Evolutionary conservation across 768 basidiomycete species (phyloP).

Genomic region (Leccinum pellstonianum): DNA sequence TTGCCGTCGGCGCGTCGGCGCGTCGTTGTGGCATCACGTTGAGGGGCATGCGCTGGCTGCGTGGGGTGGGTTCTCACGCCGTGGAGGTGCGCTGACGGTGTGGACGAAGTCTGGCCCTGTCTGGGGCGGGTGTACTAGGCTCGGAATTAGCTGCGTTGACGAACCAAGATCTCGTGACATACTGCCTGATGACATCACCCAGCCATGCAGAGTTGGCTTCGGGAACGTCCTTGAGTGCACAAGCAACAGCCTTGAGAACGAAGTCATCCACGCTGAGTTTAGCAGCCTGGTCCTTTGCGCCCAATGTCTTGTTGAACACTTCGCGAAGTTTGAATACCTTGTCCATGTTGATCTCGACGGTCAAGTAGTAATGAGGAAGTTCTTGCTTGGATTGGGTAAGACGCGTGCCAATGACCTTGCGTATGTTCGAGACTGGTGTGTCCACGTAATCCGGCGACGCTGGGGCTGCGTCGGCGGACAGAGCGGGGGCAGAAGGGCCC

Average conservation of each 20-base stretch:
- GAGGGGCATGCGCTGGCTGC: no score
- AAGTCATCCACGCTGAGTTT: slow-evolving; percentile 99
- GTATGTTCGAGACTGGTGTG: slow-evolving; percentile 90
- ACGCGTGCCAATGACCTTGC: slow-evolving; percentile 87
- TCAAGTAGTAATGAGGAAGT: slow-evolving; percentile 96
- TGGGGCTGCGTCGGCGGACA: slow-evolving; percentile 47
- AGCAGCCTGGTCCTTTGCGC: slow-evolving; percentile 83
- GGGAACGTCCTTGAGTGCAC: slow-evolving; percentile 91
- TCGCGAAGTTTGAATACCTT: slow-evolving; percentile 90
- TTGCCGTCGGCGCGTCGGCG: no score
- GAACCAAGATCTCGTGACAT: slow-evolving; percentile 31
- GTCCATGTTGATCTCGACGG: slow-evolving; percentile 95
- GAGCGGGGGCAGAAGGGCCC: slow-evolving; percentile 42
- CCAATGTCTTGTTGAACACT: slow-evolving; percentile 89
- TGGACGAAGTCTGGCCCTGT: no score
- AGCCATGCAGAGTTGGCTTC: slow-evolving; percentile 99
- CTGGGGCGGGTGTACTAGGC: no score
- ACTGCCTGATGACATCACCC: slow-evolving; percentile 94
- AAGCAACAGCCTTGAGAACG: slow-evolving; percentile 90
- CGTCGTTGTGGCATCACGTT: no score
- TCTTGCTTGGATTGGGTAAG: slow-evolving; percentile 92
- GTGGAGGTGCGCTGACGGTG: no score
- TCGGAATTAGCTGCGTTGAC: not conserved
- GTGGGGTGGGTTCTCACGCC: no score
- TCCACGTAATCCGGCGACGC: slow-evolving; percentile 78